Evolutionary conservation across 1,139 yeast species (phyloP), one percentile per base, ranked within the genome.

Genomic region (Suhomyces terraborum): DNA sequence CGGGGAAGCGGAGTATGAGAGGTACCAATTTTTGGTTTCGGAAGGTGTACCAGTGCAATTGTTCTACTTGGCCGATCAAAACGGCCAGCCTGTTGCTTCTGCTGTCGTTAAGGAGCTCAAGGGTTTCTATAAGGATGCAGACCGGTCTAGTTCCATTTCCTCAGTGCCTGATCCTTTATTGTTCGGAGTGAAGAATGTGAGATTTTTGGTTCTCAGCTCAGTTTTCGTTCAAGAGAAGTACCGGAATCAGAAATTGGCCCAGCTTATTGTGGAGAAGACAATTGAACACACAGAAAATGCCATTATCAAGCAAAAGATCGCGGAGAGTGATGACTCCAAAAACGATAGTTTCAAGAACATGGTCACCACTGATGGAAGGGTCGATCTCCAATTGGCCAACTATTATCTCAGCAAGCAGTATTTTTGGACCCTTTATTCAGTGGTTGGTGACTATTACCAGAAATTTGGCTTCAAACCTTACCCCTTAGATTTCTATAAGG

Each of bases 401-500:
- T 64, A 69, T 41, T 65, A 67, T 42, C 58, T 71, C 48, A 51
- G 67, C 25, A 67, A 69, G 44, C 54, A 67, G 44, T 69, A 66
- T 47, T 58, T 69, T 40, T 49, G 52, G 77, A 50, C 52, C 16
- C 58, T 70, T 41, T 67, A 69, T 49, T 69, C 76, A 3, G 68
- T 62, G 1, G 62, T 62, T 4, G 67, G 62, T 7, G 53, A 49
- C 8, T 67, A 55, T 35, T 72, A 70, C 45, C 60, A 59, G 41
- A 52, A 62, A 41, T 64, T 69, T 47, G 77, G 77, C 1, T 72
- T 72, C 53, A 68, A 67, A 40, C 44, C 58, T 2, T 67, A 53
- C 43, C 75, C 76, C 0, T 29, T 68, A 22, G 70, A 69, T 32
- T 61, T 65, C 40, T 71, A 64, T 45, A 53, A 56, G 42, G 49